Conservation (phyloP, 2,329 filamentous ascomycete genomes). For the Ploettnerulaceae sp. region DNA sequence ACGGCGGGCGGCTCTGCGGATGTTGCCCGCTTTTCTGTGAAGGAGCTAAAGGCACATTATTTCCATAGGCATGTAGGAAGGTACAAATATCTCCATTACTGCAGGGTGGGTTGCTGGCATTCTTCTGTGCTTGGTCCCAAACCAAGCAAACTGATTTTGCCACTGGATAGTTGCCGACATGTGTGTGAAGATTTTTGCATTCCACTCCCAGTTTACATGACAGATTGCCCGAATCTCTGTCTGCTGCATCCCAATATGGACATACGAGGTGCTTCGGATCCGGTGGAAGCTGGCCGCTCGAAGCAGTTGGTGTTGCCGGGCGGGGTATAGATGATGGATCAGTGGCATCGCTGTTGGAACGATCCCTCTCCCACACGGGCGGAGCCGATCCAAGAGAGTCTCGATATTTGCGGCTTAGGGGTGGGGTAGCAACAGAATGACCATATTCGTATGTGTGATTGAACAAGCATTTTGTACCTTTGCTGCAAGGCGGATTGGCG, state of each 20-base stretch:
- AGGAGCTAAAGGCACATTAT: slow-evolving; percentile 5
- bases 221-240: neutral
- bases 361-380: neutral
- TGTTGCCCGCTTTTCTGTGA: neutral
- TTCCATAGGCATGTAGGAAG: slow-evolving; percentile 7
- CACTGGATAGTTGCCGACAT: neutral
- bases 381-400: neutral
- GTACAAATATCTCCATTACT: slow-evolving; percentile 3
- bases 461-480: neutral
- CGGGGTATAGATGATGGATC: too few relatives aligned
- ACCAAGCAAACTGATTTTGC: slow-evolving; percentile 10
- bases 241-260: neutral
- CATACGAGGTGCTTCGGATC: neutral
- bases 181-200: neutral
- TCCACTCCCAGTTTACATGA: neutral
- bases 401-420: neutral
- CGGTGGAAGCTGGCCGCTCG: too few relatives aligned
- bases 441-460: slow-evolving; percentile 5
- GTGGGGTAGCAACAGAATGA: neutral
- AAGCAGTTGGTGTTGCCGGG: too few relatives aligned
- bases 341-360: neutral
- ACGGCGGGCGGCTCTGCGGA: neutral
- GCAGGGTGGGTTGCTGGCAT: neutral
- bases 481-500: neutral
- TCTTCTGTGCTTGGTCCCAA: slow-evolving; percentile 10